Percentiles rank a stretch among this genome's conserved stretches.
Evolutionary conservation across 73 alveolate species (phyloP).

Genomic region (Paramecium octaurelia): DNA sequence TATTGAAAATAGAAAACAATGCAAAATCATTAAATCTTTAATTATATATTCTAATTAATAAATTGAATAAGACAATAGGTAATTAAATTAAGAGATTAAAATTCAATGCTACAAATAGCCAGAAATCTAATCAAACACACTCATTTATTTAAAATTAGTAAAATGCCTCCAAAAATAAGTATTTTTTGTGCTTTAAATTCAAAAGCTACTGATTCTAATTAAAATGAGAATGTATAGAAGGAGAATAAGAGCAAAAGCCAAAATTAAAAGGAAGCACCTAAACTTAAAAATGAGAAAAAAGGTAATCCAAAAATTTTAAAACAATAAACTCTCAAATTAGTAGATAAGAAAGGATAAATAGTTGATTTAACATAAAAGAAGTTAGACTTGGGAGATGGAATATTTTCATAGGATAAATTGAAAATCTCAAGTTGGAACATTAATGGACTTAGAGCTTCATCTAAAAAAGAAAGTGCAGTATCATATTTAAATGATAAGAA

Average conservation of each 20-base stretch:
- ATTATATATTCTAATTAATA: not conserved
- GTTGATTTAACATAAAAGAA: not conserved
- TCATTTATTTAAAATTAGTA: not conserved
- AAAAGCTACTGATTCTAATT: not conserved
- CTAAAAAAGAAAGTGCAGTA: slow-evolving; percentile 70
- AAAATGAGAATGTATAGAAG: not conserved
- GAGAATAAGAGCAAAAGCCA: not conserved
- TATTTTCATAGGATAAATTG: slow-evolving; percentile 20
- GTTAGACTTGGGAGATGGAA: slow-evolving; percentile 53
- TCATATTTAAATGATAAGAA: slow-evolving; percentile 69
- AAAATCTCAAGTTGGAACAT: slow-evolving; percentile 81
- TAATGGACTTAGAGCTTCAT: slow-evolving; percentile 85
- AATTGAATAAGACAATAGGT: not conserved
- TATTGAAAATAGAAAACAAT: not conserved
- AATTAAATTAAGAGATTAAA: not conserved
- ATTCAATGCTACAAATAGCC: not conserved
- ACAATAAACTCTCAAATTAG: not conserved
- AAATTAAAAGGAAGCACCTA: not conserved
- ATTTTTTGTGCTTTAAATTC: not conserved
- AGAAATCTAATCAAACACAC: not conserved
- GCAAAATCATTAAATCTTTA: not conserved
- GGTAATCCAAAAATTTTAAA: not conserved
- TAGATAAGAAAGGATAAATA: not conserved
- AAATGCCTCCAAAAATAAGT: not conserved
- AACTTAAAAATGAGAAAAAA: not conserved